phyloP scores from a whole-genome alignment of 1,284 basidiomycete species.

The Cutaneotrichosporon dermatis region DNA sequence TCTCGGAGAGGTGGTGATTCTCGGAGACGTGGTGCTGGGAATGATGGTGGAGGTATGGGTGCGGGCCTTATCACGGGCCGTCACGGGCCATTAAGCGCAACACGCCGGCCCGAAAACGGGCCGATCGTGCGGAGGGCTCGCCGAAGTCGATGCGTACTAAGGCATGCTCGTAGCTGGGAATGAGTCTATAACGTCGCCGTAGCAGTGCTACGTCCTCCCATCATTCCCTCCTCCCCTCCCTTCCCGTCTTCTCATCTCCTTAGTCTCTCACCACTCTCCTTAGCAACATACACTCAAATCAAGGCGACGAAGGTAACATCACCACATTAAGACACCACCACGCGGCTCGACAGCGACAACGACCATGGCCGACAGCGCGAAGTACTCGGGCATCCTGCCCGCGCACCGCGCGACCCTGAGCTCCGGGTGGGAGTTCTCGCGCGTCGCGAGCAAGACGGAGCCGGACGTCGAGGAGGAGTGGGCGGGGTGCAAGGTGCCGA shows the following conservation, averaged over 20 bases:
- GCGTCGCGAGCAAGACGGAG: constrained; percentile 17
- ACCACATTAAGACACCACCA: no score
- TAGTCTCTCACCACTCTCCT: no score
- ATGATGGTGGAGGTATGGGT: background rate
- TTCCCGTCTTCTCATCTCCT: no score
- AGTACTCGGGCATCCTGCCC: background rate
- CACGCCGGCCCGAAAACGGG: background rate
- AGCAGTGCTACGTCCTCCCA: background rate
- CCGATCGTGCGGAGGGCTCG: background rate
- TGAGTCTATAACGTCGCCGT: no score
- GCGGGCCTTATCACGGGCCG: constrained; percentile 1
- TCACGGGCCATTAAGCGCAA: no score
- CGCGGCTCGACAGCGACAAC: no score
- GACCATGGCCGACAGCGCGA: background rate
- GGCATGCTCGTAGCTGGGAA: no score
- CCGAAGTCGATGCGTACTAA: no score
- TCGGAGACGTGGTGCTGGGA: no score
- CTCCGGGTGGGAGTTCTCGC: constrained; percentile 26
- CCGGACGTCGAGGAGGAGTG: constrained; percentile 27
- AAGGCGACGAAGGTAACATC: no score
- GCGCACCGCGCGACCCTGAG: background rate
- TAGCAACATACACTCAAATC: no score
- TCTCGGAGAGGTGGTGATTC: no score
- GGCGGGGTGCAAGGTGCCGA: constrained; percentile 55
- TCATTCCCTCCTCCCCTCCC: background rate